A percentile compares a stretch with the other conserved stretches of the same genome.
phyloP scores from a whole-genome alignment of 345 rosid genomes.

The Angophora floribunda region DNA sequence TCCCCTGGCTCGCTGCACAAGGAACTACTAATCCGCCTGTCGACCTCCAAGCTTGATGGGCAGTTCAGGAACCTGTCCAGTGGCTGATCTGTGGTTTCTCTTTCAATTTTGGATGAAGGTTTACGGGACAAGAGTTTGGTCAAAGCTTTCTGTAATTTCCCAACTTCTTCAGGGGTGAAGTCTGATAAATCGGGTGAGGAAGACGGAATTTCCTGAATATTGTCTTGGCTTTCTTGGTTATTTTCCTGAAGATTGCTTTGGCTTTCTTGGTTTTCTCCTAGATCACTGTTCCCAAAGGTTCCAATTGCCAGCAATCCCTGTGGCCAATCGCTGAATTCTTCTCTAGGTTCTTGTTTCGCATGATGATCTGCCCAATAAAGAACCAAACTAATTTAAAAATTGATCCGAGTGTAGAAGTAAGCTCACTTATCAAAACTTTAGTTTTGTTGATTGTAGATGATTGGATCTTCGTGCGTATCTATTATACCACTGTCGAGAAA shows the following conservation, averaged over 20 bases:
- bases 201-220: constrained; percentile 23
- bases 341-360: constrained; percentile 56
- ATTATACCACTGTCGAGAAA: not conserved
- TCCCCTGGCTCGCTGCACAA: constrained; percentile 25
- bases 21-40: constrained; percentile 53
- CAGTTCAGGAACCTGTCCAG: constrained; percentile 93
- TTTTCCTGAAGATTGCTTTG: constrained; percentile 15
- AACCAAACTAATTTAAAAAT: not conserved
- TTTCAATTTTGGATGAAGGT: constrained; percentile 36
- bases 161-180: constrained; percentile 82
- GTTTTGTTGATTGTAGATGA: not conserved
- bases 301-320: constrained; percentile 80
- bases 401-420: not conserved
- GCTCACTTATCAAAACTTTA: not conserved
- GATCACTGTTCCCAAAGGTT: constrained; percentile 61
- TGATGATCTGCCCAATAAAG: constrained; percentile 2
- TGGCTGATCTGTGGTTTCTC: constrained; percentile 60
- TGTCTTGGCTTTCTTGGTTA: constrained; percentile 10
- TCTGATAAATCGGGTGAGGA: constrained; percentile 45
- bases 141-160: constrained; percentile 70
- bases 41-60: constrained; percentile 94
- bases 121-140: constrained; percentile 61
- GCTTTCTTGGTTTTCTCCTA: constrained; percentile 6
- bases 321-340: constrained; percentile 96
- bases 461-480: not conserved